Evolutionary conservation across 2,329 filamentous ascomycete species (phyloP).

Genomic region (Furcasterigmium furcatum): DNA sequence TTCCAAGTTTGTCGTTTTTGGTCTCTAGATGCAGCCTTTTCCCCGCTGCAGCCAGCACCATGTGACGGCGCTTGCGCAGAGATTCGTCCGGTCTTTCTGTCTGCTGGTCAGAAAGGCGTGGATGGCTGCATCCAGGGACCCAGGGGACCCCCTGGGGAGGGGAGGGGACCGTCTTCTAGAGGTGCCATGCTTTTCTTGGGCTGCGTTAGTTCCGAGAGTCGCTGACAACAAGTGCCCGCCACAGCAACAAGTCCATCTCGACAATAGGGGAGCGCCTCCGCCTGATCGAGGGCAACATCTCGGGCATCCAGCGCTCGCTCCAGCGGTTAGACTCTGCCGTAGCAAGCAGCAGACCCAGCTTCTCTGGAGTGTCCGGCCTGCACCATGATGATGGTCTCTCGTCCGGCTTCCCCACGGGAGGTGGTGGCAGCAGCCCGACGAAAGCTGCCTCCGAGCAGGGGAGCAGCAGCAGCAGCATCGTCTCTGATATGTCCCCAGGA

Average conservation of each 20-base stretch:
- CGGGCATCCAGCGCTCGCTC: conserved; percentile 1
- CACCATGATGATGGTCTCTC: not conserved
- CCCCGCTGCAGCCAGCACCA: too few relatives aligned
- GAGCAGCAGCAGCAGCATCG: conserved; percentile 1
- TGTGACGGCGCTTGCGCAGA: too few relatives aligned
- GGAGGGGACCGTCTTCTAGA: too few relatives aligned
- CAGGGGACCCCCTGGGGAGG: too few relatives aligned
- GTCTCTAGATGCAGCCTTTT: too few relatives aligned
- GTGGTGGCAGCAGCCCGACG: not conserved
- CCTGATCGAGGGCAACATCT: conserved; percentile 1
- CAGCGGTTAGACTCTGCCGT: not conserved
- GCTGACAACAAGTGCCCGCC: too few relatives aligned
- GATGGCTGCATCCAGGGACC: too few relatives aligned
- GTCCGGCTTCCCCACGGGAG: not conserved
- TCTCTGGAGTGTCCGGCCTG: not conserved
- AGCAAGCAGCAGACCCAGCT: not conserved
- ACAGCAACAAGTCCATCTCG: conserved; percentile 1
- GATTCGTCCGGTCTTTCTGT: too few relatives aligned
- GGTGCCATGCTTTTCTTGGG: not conserved
- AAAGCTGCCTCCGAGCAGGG: not conserved
- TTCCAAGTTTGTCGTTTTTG: too few relatives aligned
- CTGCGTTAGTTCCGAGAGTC: too few relatives aligned
- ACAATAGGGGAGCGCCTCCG: conserved; percentile 1
- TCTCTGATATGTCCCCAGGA: conserved; percentile 1
- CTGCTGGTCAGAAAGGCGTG: too few relatives aligned